Evolutionary conservation across 2,329 filamentous ascomycete genomes (phyloP).

Genomic region (Sporothrix schenckii): DNA sequence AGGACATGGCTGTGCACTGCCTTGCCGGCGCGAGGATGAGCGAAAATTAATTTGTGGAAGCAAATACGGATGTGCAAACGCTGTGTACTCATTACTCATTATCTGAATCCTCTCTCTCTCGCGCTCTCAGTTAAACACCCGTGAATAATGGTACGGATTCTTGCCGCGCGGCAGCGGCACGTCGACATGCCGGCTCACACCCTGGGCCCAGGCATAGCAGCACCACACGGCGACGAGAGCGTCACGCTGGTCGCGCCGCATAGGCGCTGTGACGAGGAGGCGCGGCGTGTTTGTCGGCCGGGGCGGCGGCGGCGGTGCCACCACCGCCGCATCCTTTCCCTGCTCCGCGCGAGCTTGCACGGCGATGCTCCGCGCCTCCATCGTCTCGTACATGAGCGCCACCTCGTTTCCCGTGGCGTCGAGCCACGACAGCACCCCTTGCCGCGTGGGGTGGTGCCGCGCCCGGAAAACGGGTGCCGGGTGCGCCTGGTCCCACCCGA

Average conservation of each 20-base stretch:
- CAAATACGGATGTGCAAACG: neutral
- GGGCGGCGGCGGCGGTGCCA: neutral
- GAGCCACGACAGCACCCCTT: neutral
- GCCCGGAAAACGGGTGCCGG: neutral
- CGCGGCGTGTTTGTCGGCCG: neutral
- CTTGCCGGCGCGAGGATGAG: neutral
- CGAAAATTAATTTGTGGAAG: neutral
- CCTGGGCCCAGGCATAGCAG: slow-evolving; percentile 15
- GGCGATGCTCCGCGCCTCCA: neutral
- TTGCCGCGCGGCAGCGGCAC: slow-evolving; percentile 3
- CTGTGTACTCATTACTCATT: neutral
- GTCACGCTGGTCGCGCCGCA: neutral
- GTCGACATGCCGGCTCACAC: neutral
- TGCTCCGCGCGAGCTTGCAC: neutral
- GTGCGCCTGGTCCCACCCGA: neutral
- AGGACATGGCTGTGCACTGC: slow-evolving; percentile 9
- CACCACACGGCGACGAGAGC: slow-evolving; percentile 1
- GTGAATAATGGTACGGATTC: neutral
- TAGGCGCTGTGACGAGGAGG: neutral
- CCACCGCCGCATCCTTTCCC: neutral
- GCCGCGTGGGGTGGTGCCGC: neutral
- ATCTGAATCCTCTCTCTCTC: too few species aligned
- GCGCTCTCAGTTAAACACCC: neutral
- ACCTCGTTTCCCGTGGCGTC: neutral
- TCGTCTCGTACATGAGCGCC: slow-evolving; percentile 13